These are phyloP conservation scores for Kodamaea jinghongensis DNA, from an alignment of 805 yeast genomes.

Conservation along the genomic window DNA sequence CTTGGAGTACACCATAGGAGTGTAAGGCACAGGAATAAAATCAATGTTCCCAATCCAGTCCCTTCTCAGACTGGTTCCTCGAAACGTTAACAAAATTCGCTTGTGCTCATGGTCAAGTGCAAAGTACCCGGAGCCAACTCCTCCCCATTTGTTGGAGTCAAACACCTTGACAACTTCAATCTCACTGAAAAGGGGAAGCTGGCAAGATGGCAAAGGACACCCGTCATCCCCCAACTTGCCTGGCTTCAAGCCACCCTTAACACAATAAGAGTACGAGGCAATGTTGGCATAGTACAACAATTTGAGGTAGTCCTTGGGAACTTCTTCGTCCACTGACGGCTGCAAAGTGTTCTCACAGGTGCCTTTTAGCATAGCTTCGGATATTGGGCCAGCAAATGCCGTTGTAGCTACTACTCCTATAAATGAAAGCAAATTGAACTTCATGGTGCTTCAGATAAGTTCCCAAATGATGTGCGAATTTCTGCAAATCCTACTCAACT, in stretches of 20 bases:
- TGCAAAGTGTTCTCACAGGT: not conserved
- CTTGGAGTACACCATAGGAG: constrained; percentile 35
- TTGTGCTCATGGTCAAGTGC: constrained; percentile 46
- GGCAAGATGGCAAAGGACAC: constrained; percentile 19
- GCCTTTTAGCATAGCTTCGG: not conserved
- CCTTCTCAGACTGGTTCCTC: constrained; percentile 60
- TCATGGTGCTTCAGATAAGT: no score
- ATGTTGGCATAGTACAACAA: constrained; percentile 33
- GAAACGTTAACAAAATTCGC: constrained; percentile 49
- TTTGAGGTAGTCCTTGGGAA: constrained; percentile 17
- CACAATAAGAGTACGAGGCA: constrained; percentile 38
- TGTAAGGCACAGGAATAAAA: constrained; percentile 44
- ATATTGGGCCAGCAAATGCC: no score
- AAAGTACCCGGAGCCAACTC: constrained; percentile 53
- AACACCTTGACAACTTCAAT: constrained; percentile 41
- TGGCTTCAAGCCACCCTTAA: constrained; percentile 25
- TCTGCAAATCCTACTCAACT: no score
- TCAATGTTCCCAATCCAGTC: constrained; percentile 66
- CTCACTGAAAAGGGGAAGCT: constrained; percentile 14
- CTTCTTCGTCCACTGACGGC: no score
- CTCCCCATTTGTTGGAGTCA: constrained; percentile 40
- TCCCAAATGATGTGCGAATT: no score
- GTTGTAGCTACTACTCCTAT: no score
- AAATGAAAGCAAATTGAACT: no score
- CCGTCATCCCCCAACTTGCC: constrained; percentile 2